These are phyloP conservation scores for Chionographis japonica DNA, from an alignment of 106 monocot species.

Conservation along the genomic window DNA sequence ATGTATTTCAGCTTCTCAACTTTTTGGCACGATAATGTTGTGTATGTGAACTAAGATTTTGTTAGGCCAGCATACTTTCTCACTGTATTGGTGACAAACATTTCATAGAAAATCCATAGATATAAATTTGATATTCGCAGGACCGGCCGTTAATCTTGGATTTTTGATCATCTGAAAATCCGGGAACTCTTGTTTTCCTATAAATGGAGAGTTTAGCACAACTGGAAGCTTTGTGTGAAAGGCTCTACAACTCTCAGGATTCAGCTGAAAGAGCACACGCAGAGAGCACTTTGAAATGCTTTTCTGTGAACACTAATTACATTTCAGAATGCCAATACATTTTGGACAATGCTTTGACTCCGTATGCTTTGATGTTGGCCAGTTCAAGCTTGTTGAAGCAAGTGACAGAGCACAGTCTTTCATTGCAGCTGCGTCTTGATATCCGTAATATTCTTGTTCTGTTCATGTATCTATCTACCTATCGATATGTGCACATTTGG, in stretches of 20 bases:
- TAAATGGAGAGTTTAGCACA: conserved; percentile 98
- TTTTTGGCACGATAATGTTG: conserved; percentile 28
- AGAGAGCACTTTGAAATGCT: conserved; percentile 93
- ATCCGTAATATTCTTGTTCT: conserved; percentile 74
- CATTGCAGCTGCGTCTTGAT: conserved; percentile 91
- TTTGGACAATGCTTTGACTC: conserved; percentile 95
- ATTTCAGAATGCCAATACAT: conserved; percentile 97
- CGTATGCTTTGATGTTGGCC: conserved; percentile 99
- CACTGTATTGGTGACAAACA: conserved; percentile 39
- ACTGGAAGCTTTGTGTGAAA: conserved; percentile 91
- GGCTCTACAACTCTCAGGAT: conserved; percentile 96
- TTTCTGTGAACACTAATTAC: conserved; percentile 90
- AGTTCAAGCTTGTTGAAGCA: conserved; percentile 98
- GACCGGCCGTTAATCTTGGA: conserved; percentile 39
- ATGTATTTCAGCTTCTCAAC: conserved; percentile 38
- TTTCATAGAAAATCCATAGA: conserved; percentile 26
- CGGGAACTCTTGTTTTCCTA: conserved; percentile 23
- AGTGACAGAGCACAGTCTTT: conserved; percentile 92
- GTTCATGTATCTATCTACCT: not conserved
- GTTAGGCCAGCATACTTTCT: conserved; percentile 24
- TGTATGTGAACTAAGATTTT: conserved; percentile 31
- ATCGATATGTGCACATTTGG: not conserved
- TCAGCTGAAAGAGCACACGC: conserved; percentile 89
- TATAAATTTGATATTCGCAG: conserved; percentile 29
- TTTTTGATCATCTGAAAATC: conserved; percentile 42